phyloP scores from a whole-genome alignment of 1,284 basidiomycete species.

The Melampsora larici-populina region DNA sequence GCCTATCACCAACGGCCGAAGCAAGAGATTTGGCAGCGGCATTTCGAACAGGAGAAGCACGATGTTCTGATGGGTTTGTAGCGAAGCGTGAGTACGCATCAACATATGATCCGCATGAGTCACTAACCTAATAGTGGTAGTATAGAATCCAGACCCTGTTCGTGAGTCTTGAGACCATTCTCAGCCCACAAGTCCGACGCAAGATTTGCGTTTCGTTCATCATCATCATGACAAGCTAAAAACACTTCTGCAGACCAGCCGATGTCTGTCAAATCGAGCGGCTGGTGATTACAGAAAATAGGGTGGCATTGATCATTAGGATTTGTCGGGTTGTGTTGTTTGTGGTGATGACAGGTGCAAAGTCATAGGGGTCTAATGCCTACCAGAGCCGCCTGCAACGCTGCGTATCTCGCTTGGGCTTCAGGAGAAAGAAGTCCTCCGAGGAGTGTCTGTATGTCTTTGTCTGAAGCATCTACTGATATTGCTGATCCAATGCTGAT shows the following conservation, averaged over 20 bases:
- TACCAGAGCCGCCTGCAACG: slow-evolving; percentile 71
- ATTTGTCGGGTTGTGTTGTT: not conserved
- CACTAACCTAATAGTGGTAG: slow-evolving; percentile 26
- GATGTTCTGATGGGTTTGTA: slow-evolving; percentile 21
- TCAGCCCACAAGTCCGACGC: slow-evolving; percentile 89
- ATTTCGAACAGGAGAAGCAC: slow-evolving; percentile 29
- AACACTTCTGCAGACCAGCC: slow-evolving; percentile 88
- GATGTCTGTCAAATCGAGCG: slow-evolving; percentile 88
- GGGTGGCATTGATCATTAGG: not conserved
- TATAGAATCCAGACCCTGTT: slow-evolving; percentile 61
- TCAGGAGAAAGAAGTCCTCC: slow-evolving; percentile 79
- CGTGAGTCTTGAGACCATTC: slow-evolving; percentile 85
- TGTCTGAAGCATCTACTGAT: slow-evolving; percentile 62
- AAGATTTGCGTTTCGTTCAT: slow-evolving; percentile 82
- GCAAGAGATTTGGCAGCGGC: slow-evolving; percentile 38
- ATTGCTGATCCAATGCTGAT: slow-evolving; percentile 81
- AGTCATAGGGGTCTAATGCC: not conserved
- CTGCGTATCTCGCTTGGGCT: slow-evolving; percentile 80
- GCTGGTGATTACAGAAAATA: slow-evolving; percentile 58
- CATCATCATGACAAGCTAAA: slow-evolving; percentile 84
- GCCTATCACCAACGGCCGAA: slow-evolving; percentile 22
- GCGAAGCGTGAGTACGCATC: not conserved
- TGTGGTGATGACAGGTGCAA: not conserved
- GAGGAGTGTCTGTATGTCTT: slow-evolving; percentile 69
- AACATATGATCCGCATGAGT: not conserved